phyloP scores from a whole-genome alignment of 306 rosid genomes.

The Fragaria vesca region DNA sequence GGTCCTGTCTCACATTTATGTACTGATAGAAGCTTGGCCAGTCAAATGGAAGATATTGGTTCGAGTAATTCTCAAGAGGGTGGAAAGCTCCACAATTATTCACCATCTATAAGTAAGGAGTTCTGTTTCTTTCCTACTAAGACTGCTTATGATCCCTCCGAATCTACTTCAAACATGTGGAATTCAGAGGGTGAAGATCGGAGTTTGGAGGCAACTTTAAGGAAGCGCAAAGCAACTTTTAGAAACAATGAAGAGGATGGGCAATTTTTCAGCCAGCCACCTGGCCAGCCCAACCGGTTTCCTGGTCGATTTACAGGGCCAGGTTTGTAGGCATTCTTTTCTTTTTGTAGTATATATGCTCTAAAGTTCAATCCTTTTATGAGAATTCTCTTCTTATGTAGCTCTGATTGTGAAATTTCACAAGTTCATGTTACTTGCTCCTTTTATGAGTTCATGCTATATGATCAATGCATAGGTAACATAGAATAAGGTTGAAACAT shows the following conservation, averaged over 20 bases:
- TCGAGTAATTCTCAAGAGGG: conserved; percentile 52
- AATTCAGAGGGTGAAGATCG: conserved; percentile 53
- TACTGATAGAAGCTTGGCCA: conserved; percentile 45
- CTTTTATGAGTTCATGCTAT: conserved; percentile 34
- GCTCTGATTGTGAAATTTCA: conserved; percentile 49
- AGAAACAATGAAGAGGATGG: conserved; percentile 60
- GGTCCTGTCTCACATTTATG: conserved; percentile 52
- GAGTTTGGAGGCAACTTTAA: conserved; percentile 46
- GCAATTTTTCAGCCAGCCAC: conserved; percentile 71
- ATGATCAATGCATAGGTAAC: conserved; percentile 14
- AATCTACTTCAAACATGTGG: conserved; percentile 44
- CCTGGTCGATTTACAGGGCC: conserved; percentile 48
- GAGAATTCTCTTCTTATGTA: conserved; percentile 50
- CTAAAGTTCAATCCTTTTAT: conserved; percentile 41
- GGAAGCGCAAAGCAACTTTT: conserved; percentile 72
- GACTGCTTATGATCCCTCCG: conserved; percentile 47
- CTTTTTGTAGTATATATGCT: conserved; percentile 50
- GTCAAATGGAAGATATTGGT: conserved; percentile 54
- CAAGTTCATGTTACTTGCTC: conserved; percentile 43
- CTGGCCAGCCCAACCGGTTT: conserved; percentile 67
- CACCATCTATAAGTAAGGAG: conserved; percentile 47
- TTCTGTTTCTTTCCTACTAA: conserved; percentile 58
- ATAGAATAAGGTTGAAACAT: conserved; percentile 5
- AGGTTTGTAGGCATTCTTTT: conserved; percentile 72
- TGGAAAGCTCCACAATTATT: conserved; percentile 39